Percentiles rank a stretch among this genome's conserved stretches.
These are phyloP conservation scores for Bretschneidera sinensis DNA, from an alignment of 345 rosid genomes.

Conservation along the genomic window DNA sequence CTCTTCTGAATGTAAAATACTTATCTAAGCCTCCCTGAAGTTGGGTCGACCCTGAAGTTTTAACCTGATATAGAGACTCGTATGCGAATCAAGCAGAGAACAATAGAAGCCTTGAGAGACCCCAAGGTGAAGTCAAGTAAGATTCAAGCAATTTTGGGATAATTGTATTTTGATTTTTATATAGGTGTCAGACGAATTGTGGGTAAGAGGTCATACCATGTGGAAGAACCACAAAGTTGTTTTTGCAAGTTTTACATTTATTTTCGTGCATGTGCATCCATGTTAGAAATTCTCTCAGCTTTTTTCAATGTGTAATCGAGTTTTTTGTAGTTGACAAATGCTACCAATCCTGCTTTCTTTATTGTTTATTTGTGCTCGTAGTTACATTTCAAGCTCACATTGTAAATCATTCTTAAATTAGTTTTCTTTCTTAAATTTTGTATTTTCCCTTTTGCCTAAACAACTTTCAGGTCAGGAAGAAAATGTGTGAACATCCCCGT, in stretches of 20 bases:
- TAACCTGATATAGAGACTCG: conserved; percentile 54
- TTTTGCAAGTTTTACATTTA: background rate
- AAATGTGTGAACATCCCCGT: conserved; percentile 59
- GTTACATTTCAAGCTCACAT: background rate
- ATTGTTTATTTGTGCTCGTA: background rate
- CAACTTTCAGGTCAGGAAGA: conserved; percentile 59
- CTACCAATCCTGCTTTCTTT: background rate
- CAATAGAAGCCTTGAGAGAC: conserved; percentile 74
- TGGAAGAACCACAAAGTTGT: conserved; percentile 3
- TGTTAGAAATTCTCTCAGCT: background rate
- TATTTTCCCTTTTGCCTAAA: conserved; percentile 2
- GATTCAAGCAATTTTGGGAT: conserved; percentile 35
- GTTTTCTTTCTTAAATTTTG: background rate
- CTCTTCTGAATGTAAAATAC: background rate
- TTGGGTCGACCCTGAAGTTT: conserved; percentile 16
- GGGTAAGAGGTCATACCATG: conserved; percentile 2
- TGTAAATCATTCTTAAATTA: background rate
- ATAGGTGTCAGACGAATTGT: background rate
- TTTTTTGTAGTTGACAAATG: background rate
- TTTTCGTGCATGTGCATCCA: background rate
- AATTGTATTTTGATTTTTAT: background rate
- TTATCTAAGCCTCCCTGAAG: conserved; percentile 4
- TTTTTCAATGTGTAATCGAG: background rate
- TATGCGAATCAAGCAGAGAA: conserved; percentile 67
- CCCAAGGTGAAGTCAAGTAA: conserved; percentile 96